These are phyloP conservation scores for Pseudocercospora macadamiae DNA, from an alignment of 2,329 filamentous ascomycete species.

Conservation along the genomic window DNA sequence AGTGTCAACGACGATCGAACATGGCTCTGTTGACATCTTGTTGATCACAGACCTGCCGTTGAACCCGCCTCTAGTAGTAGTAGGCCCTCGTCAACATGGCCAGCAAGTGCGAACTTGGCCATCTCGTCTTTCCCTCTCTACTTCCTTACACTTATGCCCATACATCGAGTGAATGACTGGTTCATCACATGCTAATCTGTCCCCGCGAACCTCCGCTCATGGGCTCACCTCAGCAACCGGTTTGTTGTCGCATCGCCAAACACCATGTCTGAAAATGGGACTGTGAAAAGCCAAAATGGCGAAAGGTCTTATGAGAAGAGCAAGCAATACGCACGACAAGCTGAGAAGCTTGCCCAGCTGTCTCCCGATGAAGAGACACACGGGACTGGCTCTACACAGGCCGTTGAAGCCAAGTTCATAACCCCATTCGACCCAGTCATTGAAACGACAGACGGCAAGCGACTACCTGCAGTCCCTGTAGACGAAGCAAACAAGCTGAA, in stretches of 20 bases:
- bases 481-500: slow-evolving; percentile 74
- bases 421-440: slow-evolving; percentile 75
- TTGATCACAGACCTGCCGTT: too few species aligned
- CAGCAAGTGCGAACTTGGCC: too few species aligned
- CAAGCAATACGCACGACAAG: slow-evolving; percentile 62
- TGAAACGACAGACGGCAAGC: slow-evolving; percentile 66
- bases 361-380: slow-evolving; percentile 45
- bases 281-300: not conserved
- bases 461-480: slow-evolving; percentile 70
- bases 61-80: too few species aligned
- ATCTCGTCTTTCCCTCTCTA: too few species aligned
- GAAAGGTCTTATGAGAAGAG: slow-evolving; percentile 8
- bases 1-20: not conserved
- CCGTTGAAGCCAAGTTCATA: slow-evolving; percentile 62
- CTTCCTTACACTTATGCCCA: too few species aligned
- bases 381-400: slow-evolving; percentile 53
- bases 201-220: not conserved
- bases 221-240: not conserved
- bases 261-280: slow-evolving; percentile 4
- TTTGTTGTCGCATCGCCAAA: not conserved
- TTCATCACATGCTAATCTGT: not conserved
- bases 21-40: not conserved
- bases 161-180: too few species aligned
- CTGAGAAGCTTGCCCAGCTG: slow-evolving; percentile 51
- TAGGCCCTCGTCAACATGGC: too few species aligned